Conservation (phyloP, 306 rosid species). For the Vigna radiata region DNA sequence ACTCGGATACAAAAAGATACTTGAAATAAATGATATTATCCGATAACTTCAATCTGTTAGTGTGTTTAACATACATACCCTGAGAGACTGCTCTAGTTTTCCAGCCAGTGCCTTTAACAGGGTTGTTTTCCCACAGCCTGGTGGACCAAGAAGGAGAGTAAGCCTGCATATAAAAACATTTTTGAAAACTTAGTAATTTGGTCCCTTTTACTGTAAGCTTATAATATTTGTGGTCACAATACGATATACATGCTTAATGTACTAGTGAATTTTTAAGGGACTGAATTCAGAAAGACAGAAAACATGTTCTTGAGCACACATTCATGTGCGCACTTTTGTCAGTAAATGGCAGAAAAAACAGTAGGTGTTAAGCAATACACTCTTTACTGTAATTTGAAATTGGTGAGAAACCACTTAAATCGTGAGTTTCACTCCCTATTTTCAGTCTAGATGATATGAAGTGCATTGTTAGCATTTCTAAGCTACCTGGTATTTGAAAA, state of each 20-base stretch:
- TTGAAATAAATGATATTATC: constrained; percentile 26
- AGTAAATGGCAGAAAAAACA: background rate
- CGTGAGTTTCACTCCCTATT: background rate
- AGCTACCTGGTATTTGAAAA: background rate
- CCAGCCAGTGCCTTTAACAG: constrained; percentile 62
- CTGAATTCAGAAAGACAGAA: constrained; percentile 20
- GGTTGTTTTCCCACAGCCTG: constrained; percentile 67
- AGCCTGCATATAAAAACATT: constrained; percentile 61
- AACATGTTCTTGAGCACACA: constrained; percentile 16
- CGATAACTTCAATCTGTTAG: constrained; percentile 1
- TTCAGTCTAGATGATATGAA: background rate
- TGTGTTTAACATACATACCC: constrained; percentile 48
- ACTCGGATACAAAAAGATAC: constrained; percentile 12
- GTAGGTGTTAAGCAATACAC: background rate
- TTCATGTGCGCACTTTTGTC: constrained; percentile 23
- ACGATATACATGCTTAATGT: background rate
- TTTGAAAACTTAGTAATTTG: constrained; percentile 38
- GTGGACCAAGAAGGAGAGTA: constrained; percentile 70
- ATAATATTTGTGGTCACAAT: constrained; percentile 3
- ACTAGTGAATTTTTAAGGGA: constrained; percentile 11
- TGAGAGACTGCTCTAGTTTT: constrained; percentile 60
- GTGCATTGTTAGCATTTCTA: background rate
- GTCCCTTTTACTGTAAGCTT: constrained; percentile 24
- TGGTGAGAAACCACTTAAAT: background rate
- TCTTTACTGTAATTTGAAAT: background rate